These are phyloP conservation scores for Aspergillus olivimuriae DNA, from an alignment of 495 filamentous ascomycete species.

Conservation along the genomic window DNA sequence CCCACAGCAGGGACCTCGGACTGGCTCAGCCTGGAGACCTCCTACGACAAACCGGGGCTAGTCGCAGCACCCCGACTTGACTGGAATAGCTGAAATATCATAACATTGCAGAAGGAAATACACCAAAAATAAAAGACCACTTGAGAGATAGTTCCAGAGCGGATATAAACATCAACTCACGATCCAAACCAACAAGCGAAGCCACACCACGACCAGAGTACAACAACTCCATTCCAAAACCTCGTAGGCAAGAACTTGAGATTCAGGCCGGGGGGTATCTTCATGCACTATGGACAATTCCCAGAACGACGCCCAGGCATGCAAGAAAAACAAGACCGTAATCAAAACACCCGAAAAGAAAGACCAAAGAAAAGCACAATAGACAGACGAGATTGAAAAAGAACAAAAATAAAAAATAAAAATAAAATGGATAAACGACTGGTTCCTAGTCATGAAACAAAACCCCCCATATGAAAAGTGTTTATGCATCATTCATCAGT, in stretches of 20 bases:
- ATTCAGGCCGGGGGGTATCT: constrained; percentile 39
- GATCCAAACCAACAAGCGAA: constrained; percentile 12
- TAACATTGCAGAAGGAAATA: neutral
- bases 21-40: too few relatives aligned
- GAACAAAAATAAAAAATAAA: constrained; percentile 13
- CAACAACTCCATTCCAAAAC: constrained; percentile 26
- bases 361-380: constrained; percentile 12
- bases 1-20: too few relatives aligned
- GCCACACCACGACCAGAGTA: constrained; percentile 22
- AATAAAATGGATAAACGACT: constrained; percentile 12
- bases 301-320: constrained; percentile 24
- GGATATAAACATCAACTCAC: neutral
- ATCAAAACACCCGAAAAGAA: constrained; percentile 34
- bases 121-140: neutral
- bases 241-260: constrained; percentile 29
- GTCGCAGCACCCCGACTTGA: too few relatives aligned
- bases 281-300: constrained; percentile 29
- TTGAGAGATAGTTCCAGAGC: too few relatives aligned
- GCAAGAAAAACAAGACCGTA: constrained; percentile 16
- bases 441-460: constrained; percentile 10
- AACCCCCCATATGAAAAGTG: constrained; percentile 15
- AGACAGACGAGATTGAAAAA: constrained; percentile 11
- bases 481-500: constrained; percentile 40
- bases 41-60: too few relatives aligned
- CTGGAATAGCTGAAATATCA: neutral